phyloP scores from a whole-genome alignment of 495 filamentous ascomycete species.

The Lindgomyces ingoldianus region DNA sequence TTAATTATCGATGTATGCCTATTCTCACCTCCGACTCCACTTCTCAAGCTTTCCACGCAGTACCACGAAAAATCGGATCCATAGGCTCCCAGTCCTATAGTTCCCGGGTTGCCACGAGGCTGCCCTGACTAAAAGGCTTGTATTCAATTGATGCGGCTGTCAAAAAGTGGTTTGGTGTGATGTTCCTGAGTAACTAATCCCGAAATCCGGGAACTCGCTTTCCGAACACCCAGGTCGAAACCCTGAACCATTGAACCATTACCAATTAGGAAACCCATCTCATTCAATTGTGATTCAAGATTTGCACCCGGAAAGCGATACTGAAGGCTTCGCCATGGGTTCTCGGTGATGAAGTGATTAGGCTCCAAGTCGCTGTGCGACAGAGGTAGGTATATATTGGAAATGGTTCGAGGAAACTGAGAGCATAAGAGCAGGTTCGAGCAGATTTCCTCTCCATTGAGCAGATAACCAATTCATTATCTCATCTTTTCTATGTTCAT shows the following conservation, averaged over 20 bases:
- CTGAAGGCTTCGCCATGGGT: neutral
- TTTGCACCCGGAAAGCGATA: neutral
- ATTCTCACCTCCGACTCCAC: too few species aligned
- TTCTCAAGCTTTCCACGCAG: too few species aligned
- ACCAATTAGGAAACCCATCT: neutral
- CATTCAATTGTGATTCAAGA: neutral
- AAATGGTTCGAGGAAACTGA: neutral
- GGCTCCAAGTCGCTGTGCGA: neutral
- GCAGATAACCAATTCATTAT: neutral
- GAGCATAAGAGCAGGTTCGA: conserved; percentile 3
- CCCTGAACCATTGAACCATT: neutral
- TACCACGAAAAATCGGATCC: neutral
- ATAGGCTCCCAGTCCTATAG: neutral
- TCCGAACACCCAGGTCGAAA: neutral
- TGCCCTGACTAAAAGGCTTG: neutral
- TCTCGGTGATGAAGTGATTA: neutral
- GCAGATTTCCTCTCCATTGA: neutral
- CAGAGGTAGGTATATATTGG: neutral
- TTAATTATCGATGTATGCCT: too few species aligned
- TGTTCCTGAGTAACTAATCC: neutral
- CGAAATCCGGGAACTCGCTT: neutral
- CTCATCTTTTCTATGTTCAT: neutral
- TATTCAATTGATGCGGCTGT: neutral
- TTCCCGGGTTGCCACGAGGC: conserved; percentile 1
- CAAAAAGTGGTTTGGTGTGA: neutral